Conservation (phyloP, 179 eudicot species). For the Carnegiea gigantea region DNA sequence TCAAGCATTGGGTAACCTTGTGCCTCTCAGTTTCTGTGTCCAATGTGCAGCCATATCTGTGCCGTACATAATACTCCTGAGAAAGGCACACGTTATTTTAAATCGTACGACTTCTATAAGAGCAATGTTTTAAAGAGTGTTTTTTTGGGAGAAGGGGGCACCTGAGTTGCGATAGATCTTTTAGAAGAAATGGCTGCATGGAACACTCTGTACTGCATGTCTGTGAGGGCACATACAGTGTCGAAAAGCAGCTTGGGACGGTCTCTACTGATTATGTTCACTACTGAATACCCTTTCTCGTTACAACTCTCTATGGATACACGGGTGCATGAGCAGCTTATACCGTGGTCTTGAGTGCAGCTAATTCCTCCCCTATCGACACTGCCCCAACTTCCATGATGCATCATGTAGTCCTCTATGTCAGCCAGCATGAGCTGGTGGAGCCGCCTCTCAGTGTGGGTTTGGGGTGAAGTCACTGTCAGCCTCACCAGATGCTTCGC, state of each 20-base stretch:
- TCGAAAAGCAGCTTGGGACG: slow-evolving; percentile 81
- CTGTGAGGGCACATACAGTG: slow-evolving; percentile 73
- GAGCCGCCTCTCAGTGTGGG: slow-evolving; percentile 82
- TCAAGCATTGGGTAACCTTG: slow-evolving; percentile 53
- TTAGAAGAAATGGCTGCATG: slow-evolving; percentile 70
- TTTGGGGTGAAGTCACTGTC: slow-evolving; percentile 31
- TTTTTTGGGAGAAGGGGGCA: slow-evolving; percentile 3
- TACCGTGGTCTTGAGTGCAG: background rate
- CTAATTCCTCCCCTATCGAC: slow-evolving; percentile 5
- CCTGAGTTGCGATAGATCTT: slow-evolving; percentile 60
- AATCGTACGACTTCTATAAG: background rate
- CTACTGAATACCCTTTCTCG: slow-evolving; percentile 63
- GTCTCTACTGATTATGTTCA: slow-evolving; percentile 59
- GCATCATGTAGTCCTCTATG: slow-evolving; percentile 42
- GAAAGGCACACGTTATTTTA: background rate
- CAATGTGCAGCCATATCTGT: slow-evolving; percentile 55
- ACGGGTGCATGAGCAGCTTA: slow-evolving; percentile 33
- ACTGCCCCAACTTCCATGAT: slow-evolving; percentile 29
- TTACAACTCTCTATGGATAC: slow-evolving; percentile 58
- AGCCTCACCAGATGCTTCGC: slow-evolving; percentile 48
- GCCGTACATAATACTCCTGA: slow-evolving; percentile 81
- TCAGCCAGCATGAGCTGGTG: slow-evolving; percentile 82
- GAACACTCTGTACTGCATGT: slow-evolving; percentile 69
- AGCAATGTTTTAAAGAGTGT: too few species aligned
- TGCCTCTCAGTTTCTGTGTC: slow-evolving; percentile 52